These are phyloP conservation scores for Zygoascus flipseniorum DNA, from an alignment of 805 yeast genomes.

Conservation along the genomic window DNA sequence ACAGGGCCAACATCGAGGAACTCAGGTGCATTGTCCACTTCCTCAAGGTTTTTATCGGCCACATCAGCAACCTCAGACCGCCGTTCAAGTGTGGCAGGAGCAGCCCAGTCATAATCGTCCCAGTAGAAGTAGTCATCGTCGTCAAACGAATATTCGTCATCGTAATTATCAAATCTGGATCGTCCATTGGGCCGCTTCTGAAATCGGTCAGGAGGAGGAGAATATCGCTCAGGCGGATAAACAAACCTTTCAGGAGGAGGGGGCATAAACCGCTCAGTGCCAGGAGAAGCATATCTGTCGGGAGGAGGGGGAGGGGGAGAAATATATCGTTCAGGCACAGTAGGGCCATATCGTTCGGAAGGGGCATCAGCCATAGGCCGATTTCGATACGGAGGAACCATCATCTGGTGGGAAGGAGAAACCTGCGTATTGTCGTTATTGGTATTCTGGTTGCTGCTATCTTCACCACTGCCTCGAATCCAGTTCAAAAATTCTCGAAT, in stretches of 20 bases:
- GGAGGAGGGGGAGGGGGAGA: neutral
- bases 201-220: neutral
- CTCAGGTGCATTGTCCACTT: neutral
- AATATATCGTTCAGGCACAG: neutral
- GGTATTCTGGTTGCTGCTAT: neutral
- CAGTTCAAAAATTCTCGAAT: neutral
- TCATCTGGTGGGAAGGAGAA: neutral
- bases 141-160: neutral
- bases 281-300: neutral
- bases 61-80: neutral
- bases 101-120: neutral
- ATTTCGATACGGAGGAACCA: neutral
- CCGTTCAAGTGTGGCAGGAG: neutral
- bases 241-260: neutral
- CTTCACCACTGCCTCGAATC: neutral
- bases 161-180: neutral
- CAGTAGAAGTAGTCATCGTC: constrained; percentile 1
- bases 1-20: neutral
- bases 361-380: neutral
- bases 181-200: neutral
- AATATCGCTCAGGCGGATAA: too few species aligned
- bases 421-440: neutral
- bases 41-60: neutral
- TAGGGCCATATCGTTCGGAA: neutral
- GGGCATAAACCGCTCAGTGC: neutral